A percentile compares a stretch with the other conserved stretches of the same genome.
Evolutionary conservation across 2,329 filamentous ascomycete genomes (phyloP).

Genomic region (Fusarium illudens): DNA sequence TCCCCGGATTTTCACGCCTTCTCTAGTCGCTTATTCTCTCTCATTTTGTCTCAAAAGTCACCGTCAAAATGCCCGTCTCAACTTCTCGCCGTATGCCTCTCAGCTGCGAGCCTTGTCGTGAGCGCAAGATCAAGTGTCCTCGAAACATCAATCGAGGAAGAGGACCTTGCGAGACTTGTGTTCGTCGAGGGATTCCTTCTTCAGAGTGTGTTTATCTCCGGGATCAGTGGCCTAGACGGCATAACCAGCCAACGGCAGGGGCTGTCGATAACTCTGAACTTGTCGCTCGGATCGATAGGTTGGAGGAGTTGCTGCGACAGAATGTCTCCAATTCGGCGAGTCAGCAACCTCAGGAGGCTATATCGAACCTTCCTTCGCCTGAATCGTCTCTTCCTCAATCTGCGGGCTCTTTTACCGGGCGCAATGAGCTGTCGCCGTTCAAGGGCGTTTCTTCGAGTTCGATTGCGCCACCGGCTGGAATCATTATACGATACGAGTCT

Average conservation of each 20-base stretch:
- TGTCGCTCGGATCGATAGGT: background rate
- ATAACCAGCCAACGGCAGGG: background rate
- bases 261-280: background rate
- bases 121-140: slow-evolving; percentile 27
- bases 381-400: background rate
- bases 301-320: background rate
- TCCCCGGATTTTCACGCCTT: background rate
- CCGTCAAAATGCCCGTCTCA: slow-evolving; percentile 1
- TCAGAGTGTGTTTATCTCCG: slow-evolving; percentile 22
- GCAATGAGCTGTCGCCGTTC: background rate
- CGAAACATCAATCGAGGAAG: slow-evolving; percentile 16
- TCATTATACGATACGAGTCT: slow-evolving; percentile 8
- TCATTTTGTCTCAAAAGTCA: background rate
- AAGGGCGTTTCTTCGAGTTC: background rate
- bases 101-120: slow-evolving; percentile 24
- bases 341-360: background rate
- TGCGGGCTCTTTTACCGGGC: background rate
- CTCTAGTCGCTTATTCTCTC: background rate
- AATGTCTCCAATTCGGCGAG: background rate
- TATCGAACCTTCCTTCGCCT: background rate
- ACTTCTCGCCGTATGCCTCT: slow-evolving; percentile 20
- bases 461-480: background rate
- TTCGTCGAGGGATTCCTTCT: slow-evolving; percentile 20
- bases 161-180: slow-evolving; percentile 23
- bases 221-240: slow-evolving; percentile 7